Percentiles rank a stretch among this genome's conserved stretches.
These are phyloP conservation scores for Lagenaria siceraria DNA, from an alignment of 306 rosid species.

Conservation along the genomic window DNA sequence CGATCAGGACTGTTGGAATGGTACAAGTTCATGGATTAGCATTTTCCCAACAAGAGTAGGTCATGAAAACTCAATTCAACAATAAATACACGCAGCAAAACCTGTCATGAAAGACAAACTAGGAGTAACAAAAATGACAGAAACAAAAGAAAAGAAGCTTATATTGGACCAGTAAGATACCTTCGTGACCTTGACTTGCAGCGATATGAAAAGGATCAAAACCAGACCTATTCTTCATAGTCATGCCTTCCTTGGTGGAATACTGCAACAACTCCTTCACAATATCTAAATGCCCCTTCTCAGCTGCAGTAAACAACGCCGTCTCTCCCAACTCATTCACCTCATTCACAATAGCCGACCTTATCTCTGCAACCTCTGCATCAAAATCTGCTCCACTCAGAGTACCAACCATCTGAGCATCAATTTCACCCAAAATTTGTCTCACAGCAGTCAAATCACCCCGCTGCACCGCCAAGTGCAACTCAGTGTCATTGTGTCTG, in stretches of 20 bases:
- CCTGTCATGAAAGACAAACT: neutral
- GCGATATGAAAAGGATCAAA: constrained; percentile 69
- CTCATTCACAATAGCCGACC: constrained; percentile 65
- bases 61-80: neutral
- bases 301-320: constrained; percentile 58
- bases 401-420: constrained; percentile 57
- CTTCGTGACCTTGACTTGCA: constrained; percentile 70
- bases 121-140: neutral
- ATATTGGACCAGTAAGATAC: constrained; percentile 14
- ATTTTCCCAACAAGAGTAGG: neutral
- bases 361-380: constrained; percentile 44
- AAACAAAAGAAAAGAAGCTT: neutral
- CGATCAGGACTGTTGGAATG: neutral
- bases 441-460: constrained; percentile 40
- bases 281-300: constrained; percentile 43
- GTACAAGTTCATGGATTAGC: neutral
- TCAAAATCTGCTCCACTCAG: constrained; percentile 50
- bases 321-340: constrained; percentile 84
- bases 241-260: constrained; percentile 31
- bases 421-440: constrained; percentile 42
- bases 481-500: constrained; percentile 66
- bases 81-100: neutral
- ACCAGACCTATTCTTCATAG: constrained; percentile 49
- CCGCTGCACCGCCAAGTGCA: constrained; percentile 65
- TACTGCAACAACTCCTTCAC: constrained; percentile 50